Percentiles rank a stretch among this genome's conserved stretches.
phyloP scores from a whole-genome alignment of 495 filamentous ascomycete genomes.

The Podospora tetraspora region DNA sequence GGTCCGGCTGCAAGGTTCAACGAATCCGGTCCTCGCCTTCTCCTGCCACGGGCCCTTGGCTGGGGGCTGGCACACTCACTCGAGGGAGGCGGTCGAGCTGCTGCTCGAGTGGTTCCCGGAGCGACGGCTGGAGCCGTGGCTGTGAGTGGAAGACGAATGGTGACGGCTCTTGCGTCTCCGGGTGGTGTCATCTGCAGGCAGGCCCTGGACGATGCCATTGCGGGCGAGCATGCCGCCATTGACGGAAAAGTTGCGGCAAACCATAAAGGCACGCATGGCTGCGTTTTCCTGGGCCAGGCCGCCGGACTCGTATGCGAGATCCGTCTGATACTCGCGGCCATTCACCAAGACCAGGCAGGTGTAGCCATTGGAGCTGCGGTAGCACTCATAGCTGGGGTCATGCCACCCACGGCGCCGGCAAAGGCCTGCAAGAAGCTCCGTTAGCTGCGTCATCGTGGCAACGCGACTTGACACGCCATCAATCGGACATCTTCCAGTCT shows the following conservation, averaged over 20 bases:
- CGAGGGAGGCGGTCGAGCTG: constrained; percentile 53
- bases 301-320: constrained; percentile 74
- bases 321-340: constrained; percentile 92
- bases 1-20: constrained; percentile 8
- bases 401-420: constrained; percentile 94
- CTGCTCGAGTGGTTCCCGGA: constrained; percentile 51
- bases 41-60: background rate
- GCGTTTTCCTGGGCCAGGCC: constrained; percentile 86
- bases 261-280: constrained; percentile 94
- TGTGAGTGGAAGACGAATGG: constrained; percentile 38
- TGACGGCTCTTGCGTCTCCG: constrained; percentile 45
- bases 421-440: constrained; percentile 62
- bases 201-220: constrained; percentile 80
- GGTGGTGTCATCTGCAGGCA: constrained; percentile 58
- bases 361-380: constrained; percentile 65
- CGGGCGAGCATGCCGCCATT: constrained; percentile 89
- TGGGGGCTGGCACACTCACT: constrained; percentile 29
- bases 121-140: constrained; percentile 32
- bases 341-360: constrained; percentile 93
- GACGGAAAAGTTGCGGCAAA: constrained; percentile 97
- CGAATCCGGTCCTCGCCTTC: constrained; percentile 15
- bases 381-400: constrained; percentile 85
- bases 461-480: constrained; percentile 26
- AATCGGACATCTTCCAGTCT: constrained; percentile 21
- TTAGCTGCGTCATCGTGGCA: constrained; percentile 40